Conservation (phyloP, 2,329 filamentous ascomycete genomes). For the Fusarium chaquense region DNA sequence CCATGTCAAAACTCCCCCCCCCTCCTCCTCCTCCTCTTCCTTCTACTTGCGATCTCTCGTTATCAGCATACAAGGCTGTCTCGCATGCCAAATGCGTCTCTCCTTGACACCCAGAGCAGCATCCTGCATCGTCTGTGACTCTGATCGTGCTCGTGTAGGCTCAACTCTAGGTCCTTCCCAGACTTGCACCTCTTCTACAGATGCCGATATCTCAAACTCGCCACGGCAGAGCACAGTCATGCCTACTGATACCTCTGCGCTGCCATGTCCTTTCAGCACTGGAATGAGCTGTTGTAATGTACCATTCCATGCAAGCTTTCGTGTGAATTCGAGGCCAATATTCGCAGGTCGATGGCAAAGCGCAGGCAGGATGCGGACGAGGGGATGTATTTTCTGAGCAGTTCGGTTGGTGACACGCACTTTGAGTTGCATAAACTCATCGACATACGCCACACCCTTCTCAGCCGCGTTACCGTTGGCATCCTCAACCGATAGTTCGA, state of each 20-base stretch:
- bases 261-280: slow-evolving; percentile 68
- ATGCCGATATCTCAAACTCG: slow-evolving; percentile 83
- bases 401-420: slow-evolving; percentile 83
- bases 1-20: slow-evolving; percentile 5
- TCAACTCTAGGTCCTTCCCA: slow-evolving; percentile 54
- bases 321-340: slow-evolving; percentile 82
- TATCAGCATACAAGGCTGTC: slow-evolving; percentile 66
- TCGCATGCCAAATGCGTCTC: slow-evolving; percentile 73
- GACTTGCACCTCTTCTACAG: slow-evolving; percentile 81
- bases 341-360: slow-evolving; percentile 78
- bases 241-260: slow-evolving; percentile 73
- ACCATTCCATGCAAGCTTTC: slow-evolving; percentile 87
- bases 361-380: slow-evolving; percentile 81
- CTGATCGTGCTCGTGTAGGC: slow-evolving; percentile 57
- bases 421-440: slow-evolving; percentile 74
- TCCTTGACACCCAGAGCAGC: slow-evolving; percentile 69
- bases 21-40: slow-evolving; percentile 6
- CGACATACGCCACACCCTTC: slow-evolving; percentile 52
- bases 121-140: slow-evolving; percentile 70
- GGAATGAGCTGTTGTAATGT: slow-evolving; percentile 81
- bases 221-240: slow-evolving; percentile 82
- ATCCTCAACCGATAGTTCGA: slow-evolving; percentile 69
- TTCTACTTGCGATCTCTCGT: slow-evolving; percentile 60
- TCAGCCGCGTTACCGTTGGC: slow-evolving; percentile 40
- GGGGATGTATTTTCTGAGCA: slow-evolving; percentile 72